Base-by-base conservation (phyloP, 179 eudicot genomes). In the Beta lomatogona region DNA sequence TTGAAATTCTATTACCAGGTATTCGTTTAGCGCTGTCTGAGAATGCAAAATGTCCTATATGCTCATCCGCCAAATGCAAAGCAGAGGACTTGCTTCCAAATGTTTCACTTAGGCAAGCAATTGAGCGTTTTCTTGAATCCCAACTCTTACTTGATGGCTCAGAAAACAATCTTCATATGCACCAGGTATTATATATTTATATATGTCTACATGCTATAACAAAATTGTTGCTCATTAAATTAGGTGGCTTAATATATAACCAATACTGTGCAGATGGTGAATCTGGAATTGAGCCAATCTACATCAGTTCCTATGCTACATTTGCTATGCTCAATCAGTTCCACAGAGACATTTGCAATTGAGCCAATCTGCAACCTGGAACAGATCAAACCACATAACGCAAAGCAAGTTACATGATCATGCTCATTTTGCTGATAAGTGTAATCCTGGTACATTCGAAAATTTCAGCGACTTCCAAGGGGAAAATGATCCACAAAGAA, bases 71-170 rank as follows among this genome's bases (percentile, higher is more conserved):
- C 71, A 91, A 86, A 87, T 90, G 90, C 87, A 89, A 80, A 71
- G 88, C 87, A 28, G 85, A 83, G 28, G 83, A 91, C 83, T 83
- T 93, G 85, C 88, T 91, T 48, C 95, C 97, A 69, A 93, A 93
- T 86, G 76, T 91, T 81, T 89, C 95, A 55, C 91, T 93, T 71
- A 88, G 92, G 84, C 92, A 93, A 74, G 90, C 92, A 67, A 90
- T 90, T 45, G 87, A 89, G 77, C 89, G 88, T 79, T 91, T 91
- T 82, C 87, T 90, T 57, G 87, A 88, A 79, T 81, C 91, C 67
- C 89, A 88, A 79, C 73, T 77, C 65, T 85, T 86, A 71, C 58
- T 74, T 52, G 83, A 79, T 85, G 86, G 71, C 77, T 69, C 86
- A 64, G 91, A 88, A 71, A 83, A 86, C 57, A 86, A 77, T 79